These are phyloP conservation scores for Penicillium sp. DNA, from an alignment of 2,329 filamentous ascomycete species.

Conservation along the genomic window DNA sequence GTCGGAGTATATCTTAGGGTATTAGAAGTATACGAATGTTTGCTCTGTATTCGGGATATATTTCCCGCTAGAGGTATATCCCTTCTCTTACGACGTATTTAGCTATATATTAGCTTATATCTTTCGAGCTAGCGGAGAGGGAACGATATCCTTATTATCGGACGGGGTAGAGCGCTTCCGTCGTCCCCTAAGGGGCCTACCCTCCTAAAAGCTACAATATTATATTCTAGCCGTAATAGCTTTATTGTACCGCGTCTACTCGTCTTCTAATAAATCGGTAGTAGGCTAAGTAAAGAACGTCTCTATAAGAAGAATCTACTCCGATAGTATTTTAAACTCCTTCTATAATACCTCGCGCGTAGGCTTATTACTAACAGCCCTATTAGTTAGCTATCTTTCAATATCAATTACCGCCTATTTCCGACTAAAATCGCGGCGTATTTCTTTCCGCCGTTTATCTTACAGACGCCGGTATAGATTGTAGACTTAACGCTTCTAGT, in stretches of 20 bases:
- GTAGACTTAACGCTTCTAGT: too few relatives aligned
- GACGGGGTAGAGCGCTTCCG: not conserved
- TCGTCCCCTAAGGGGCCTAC: not conserved
- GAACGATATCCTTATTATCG: not conserved
- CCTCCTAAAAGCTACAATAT: not conserved
- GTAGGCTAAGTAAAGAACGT: not conserved
- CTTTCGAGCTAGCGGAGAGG: not conserved
- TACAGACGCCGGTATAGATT: too few relatives aligned
- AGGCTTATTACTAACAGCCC: too few relatives aligned
- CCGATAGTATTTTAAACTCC: not conserved
- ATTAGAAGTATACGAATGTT: not conserved
- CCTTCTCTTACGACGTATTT: not conserved
- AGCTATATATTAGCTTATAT: not conserved
- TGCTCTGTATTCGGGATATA: not conserved
- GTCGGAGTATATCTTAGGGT: not conserved
- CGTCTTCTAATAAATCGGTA: not conserved
- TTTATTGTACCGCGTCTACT: not conserved
- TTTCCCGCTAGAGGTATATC: not conserved
- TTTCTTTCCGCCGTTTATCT: too few relatives aligned
- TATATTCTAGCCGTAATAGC: not conserved
- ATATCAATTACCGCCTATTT: too few relatives aligned
- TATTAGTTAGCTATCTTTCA: too few relatives aligned
- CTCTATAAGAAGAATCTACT: not conserved
- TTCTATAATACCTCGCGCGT: not conserved
- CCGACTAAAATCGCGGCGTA: too few relatives aligned